A percentile compares a stretch with the other conserved stretches of the same genome.
Conservation (phyloP, 108 stramenopile species). For the Skeletonema grethae region DNA sequence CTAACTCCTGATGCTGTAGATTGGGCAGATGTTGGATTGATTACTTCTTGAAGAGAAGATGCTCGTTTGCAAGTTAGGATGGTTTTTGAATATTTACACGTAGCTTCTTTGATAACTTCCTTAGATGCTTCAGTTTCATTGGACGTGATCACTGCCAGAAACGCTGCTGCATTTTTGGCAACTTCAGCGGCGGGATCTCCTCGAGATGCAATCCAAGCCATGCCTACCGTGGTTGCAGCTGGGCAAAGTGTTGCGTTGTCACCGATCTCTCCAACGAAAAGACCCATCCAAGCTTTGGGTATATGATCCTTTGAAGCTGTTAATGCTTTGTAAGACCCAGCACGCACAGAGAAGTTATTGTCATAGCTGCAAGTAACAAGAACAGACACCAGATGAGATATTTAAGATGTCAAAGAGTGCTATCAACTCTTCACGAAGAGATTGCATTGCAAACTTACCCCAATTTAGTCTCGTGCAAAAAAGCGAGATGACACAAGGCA, state of each 20-base stretch:
- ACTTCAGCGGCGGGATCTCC: slow-evolving; percentile 45
- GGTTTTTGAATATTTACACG: slow-evolving; percentile 21
- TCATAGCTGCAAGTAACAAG: slow-evolving; percentile 7
- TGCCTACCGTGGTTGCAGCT: slow-evolving; percentile 27
- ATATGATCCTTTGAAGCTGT: slow-evolving; percentile 23
- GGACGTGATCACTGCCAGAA: slow-evolving; percentile 17
- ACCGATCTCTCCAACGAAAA: slow-evolving; percentile 19
- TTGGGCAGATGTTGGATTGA: slow-evolving; percentile 15
- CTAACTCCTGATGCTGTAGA: slow-evolving; percentile 6
- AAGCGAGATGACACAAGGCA: slow-evolving; percentile 32
- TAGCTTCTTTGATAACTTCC: slow-evolving; percentile 14
- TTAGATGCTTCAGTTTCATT: slow-evolving; percentile 1
- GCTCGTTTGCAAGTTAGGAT: slow-evolving; percentile 35
- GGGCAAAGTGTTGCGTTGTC: neutral
- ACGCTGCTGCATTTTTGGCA: slow-evolving; percentile 15
- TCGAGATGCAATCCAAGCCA: slow-evolving; percentile 35
- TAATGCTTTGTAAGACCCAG: slow-evolving; percentile 29
- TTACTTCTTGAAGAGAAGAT: slow-evolving; percentile 29
- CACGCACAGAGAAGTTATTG: slow-evolving; percentile 33
- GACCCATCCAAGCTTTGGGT: slow-evolving; percentile 44
- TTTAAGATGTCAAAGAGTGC: neutral
- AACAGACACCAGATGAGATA: neutral
- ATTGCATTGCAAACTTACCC: slow-evolving; percentile 6
- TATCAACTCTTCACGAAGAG: neutral
- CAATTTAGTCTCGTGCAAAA: slow-evolving; percentile 40